Percentiles rank a stretch among this genome's conserved stretches.
Conservation (phyloP, 176 grass and related monocot species). For the Chloris gayana region DNA sequence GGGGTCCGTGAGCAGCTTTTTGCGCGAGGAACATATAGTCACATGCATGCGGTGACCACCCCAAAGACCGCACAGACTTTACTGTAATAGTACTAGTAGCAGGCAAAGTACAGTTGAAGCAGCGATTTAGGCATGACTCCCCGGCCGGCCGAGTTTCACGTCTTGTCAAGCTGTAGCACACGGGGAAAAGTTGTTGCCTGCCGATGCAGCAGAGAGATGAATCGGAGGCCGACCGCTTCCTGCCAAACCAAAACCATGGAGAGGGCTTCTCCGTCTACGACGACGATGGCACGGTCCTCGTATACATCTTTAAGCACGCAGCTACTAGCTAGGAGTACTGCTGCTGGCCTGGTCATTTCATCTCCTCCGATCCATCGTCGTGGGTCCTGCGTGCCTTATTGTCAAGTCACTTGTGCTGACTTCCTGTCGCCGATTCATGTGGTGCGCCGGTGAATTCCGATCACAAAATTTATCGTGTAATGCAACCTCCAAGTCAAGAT, state of each 20-base stretch:
- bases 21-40: constrained; percentile 46
- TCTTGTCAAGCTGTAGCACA: constrained; percentile 53
- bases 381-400: background rate
- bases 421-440: constrained; percentile 52
- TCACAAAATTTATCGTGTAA: background rate
- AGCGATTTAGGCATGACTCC: background rate
- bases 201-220: background rate
- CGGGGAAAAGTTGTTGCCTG: constrained; percentile 46
- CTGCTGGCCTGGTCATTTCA: constrained; percentile 28
- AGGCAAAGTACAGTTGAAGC: constrained; percentile 34
- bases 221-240: constrained; percentile 13
- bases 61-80: background rate
- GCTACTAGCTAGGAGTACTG: too few relatives aligned
- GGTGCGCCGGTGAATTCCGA: constrained; percentile 29
- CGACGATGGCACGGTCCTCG: constrained; percentile 7
- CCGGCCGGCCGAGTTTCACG: constrained; percentile 44
- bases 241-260: constrained; percentile 13
- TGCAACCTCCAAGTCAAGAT: background rate
- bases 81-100: background rate
- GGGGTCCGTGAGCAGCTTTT: constrained; percentile 22
- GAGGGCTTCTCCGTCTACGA: too few relatives aligned
- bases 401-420: constrained; percentile 54
- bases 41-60: constrained; percentile 44
- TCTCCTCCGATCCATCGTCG: background rate
- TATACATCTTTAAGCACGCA: constrained; percentile 4